A percentile compares a stretch with the other conserved stretches of the same genome.
These are phyloP conservation scores for Lichtheimia ramosa DNA, from an alignment of 371 early-diverging fungal genomes.

Conservation along the genomic window DNA sequence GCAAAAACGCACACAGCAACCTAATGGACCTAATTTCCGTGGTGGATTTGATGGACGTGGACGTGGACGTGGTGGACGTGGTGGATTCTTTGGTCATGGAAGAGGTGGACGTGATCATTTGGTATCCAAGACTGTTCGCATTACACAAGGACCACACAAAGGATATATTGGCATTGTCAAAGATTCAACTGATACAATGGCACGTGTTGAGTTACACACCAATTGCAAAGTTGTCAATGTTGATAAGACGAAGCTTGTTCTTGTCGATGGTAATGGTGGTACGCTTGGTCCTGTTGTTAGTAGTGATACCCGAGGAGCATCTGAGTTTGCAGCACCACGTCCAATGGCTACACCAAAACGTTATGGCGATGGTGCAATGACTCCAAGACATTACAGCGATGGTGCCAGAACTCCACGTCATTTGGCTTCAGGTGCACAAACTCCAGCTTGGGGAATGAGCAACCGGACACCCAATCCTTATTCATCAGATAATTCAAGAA, in stretches of 20 bases:
- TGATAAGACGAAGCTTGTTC: conserved; percentile 70
- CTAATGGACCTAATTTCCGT: conserved; percentile 8
- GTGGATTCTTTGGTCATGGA: conserved; percentile 62
- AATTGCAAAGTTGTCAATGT: conserved; percentile 80
- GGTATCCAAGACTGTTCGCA: conserved; percentile 85
- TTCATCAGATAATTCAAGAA: conserved; percentile 61
- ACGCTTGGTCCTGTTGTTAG: conserved; percentile 43
- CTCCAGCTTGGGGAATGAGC: conserved; percentile 81
- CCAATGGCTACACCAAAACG: conserved; percentile 36
- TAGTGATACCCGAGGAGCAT: conserved; percentile 13
- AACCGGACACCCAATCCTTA: conserved; percentile 71
- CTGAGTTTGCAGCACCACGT: conserved; percentile 8
- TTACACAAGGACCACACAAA: conserved; percentile 93
- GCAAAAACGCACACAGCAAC: neutral
- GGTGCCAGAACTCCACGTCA: conserved; percentile 63
- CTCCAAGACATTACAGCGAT: conserved; percentile 46
- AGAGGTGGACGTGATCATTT: conserved; percentile 82
- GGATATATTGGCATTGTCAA: conserved; percentile 97
- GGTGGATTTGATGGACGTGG: conserved; percentile 41
- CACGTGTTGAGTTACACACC: conserved; percentile 94
- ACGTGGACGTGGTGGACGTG: conserved; percentile 58
- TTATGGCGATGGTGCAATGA: conserved; percentile 46
- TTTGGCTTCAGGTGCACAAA: conserved; percentile 57
- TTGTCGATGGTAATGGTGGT: conserved; percentile 50
- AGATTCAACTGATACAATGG: conserved; percentile 76